These are phyloP conservation scores for Lachnellula arida DNA, from an alignment of 2,329 filamentous ascomycete species.

Conservation along the genomic window DNA sequence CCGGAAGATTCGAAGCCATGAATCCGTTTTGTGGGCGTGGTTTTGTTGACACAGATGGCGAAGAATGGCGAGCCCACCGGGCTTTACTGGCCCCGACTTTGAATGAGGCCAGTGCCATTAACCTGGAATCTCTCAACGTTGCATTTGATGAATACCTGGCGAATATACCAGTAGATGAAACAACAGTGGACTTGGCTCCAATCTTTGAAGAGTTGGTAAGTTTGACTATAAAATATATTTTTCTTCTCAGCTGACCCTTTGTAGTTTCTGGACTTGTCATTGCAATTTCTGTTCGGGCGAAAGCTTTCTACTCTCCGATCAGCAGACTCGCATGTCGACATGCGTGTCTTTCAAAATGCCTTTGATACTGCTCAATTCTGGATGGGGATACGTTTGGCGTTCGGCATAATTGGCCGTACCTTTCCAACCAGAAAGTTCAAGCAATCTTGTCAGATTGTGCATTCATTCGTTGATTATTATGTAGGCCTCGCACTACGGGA, in stretches of 20 bases:
- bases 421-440: neutral
- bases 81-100: neutral
- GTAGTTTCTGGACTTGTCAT: neutral
- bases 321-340: neutral
- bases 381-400: neutral
- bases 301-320: neutral
- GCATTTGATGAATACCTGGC: neutral
- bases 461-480: neutral
- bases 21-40: neutral
- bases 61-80: neutral
- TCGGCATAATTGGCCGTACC: neutral
- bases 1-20: neutral
- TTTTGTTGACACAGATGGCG: neutral
- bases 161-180: neutral
- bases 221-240: neutral
- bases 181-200: neutral
- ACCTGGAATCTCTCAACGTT: neutral
- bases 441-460: neutral
- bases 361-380: neutral
- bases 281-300: neutral
- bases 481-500: neutral
- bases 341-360: neutral
- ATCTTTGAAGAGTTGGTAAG: neutral
- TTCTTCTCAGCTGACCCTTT: neutral
- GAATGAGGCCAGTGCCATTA: neutral